Conservation (phyloP, 257 asterid species). For the Solanum dulcamara region DNA sequence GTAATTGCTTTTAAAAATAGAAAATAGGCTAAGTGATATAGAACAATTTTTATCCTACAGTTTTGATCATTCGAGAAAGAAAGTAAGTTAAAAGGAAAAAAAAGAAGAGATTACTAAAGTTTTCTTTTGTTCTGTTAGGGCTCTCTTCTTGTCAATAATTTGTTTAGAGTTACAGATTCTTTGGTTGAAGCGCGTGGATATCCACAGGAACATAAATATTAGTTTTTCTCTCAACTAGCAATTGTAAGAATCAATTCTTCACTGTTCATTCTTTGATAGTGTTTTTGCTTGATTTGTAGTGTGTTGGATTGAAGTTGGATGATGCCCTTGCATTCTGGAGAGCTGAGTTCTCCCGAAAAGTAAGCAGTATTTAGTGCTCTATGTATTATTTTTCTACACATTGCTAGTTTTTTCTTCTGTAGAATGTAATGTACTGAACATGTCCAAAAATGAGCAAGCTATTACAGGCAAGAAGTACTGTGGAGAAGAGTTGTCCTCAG, state of each 20-base stretch:
- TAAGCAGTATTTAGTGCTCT: conserved; percentile 1
- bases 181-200: neutral
- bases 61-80: neutral
- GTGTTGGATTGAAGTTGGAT: conserved; percentile 90
- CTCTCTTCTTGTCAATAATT: neutral
- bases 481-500: neutral
- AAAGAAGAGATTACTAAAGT: neutral
- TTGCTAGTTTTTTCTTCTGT: neutral
- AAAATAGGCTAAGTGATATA: neutral
- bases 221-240: neutral
- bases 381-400: neutral
- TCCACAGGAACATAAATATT: neutral
- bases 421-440: neutral
- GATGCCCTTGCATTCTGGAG: conserved; percentile 99
- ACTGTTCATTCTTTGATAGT: neutral
- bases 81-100: neutral
- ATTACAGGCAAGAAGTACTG: neutral
- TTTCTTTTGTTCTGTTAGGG: neutral
- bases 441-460: neutral
- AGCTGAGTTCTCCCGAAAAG: conserved; percentile 88
- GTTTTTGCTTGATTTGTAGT: conserved; percentile 26
- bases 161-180: neutral
- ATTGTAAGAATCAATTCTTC: neutral
- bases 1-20: no score
- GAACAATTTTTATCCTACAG: neutral